Evolutionary conservation across 306 rosid species (phyloP).

Genomic region (Citrullus colocynthis): DNA sequence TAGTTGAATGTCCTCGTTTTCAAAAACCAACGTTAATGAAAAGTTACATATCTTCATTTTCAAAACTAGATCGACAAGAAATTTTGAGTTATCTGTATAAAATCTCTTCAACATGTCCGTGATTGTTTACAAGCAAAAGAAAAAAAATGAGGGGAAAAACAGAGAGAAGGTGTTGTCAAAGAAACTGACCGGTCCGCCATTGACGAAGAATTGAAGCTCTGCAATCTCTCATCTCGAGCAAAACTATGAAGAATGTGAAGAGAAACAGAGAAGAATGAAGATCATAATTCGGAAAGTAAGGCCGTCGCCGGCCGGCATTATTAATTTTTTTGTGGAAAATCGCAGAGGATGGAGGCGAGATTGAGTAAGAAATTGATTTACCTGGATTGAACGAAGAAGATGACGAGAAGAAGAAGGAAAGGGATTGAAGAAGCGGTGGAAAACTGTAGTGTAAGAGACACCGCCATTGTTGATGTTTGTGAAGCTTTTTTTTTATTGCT

Average conservation of each 20-base stretch:
- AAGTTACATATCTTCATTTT: too few relatives aligned
- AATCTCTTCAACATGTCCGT: too few relatives aligned
- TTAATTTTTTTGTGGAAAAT: background rate
- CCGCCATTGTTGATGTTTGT: conserved; percentile 30
- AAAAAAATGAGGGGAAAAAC: too few relatives aligned
- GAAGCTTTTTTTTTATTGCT: background rate
- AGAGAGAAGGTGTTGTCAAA: background rate
- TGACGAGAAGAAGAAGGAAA: conserved; percentile 2
- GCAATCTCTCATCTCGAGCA: conserved; percentile 24
- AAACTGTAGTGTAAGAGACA: conserved; percentile 7
- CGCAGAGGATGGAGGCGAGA: background rate
- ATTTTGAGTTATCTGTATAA: too few relatives aligned
- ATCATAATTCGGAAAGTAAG: background rate
- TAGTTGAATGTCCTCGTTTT: too few relatives aligned
- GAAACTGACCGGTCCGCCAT: conserved; percentile 59
- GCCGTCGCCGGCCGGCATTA: background rate
- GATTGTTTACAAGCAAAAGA: too few relatives aligned
- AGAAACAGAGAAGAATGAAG: background rate
- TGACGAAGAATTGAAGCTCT: conserved; percentile 46
- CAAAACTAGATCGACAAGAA: too few relatives aligned
- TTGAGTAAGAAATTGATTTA: background rate
- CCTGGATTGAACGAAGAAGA: conserved; percentile 35
- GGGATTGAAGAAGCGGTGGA: conserved; percentile 12
- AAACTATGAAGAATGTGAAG: conserved; percentile 17
- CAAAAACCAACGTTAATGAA: too few relatives aligned